Evolutionary conservation across 176 grass and related monocot species (phyloP).

Genomic region (Bromus sterilis): DNA sequence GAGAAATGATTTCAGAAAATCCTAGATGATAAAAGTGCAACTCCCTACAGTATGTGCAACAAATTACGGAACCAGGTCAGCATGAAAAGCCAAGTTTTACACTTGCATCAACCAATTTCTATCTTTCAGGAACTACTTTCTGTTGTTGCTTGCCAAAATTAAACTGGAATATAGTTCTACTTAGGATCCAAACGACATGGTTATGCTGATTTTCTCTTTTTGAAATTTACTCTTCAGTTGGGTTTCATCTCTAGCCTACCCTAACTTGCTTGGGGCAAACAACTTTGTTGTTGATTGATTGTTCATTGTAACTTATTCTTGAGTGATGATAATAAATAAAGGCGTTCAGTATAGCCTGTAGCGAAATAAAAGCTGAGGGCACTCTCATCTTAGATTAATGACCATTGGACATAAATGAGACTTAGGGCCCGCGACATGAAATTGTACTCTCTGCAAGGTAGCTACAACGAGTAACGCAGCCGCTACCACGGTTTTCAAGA

Average conservation of each 20-base stretch:
- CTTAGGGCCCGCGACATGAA: not conserved
- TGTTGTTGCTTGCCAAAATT: not conserved
- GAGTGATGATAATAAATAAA: not conserved
- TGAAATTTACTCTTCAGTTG: not conserved
- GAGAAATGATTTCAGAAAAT: not conserved
- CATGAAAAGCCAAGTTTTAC: not conserved
- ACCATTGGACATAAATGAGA: not conserved
- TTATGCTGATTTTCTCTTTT: conserved; percentile 2
- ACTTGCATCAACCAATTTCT: not conserved
- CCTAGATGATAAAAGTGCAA: not conserved
- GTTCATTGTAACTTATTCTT: not conserved
- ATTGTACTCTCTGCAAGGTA: not conserved
- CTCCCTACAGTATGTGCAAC: not conserved
- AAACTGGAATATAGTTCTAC: not conserved
- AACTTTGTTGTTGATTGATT: too few relatives aligned
- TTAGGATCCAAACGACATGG: not conserved
- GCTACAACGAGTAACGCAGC: not conserved
- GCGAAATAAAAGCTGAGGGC: not conserved
- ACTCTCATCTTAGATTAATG: not conserved
- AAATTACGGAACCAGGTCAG: conserved; percentile 10
- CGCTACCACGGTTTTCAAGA: not conserved
- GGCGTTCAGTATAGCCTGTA: not conserved
- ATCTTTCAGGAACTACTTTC: not conserved
- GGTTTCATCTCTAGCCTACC: too few relatives aligned
- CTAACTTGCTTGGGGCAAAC: too few relatives aligned